Evolutionary conservation across 495 filamentous ascomycete species (phyloP).

Genomic region (Lasiosphaeria miniovina): DNA sequence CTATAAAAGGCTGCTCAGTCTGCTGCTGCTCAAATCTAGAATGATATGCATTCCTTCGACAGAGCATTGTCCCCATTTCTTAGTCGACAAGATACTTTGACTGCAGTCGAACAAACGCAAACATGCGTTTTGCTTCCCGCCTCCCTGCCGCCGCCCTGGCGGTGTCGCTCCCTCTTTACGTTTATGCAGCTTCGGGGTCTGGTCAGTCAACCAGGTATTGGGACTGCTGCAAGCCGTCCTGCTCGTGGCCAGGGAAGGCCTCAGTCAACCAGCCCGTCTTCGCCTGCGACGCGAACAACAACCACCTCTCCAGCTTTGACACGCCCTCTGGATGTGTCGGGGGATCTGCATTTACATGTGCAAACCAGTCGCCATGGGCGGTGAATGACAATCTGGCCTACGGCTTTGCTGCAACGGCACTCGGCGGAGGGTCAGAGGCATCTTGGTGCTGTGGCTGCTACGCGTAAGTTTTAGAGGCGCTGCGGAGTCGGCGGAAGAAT

Average conservation of each 20-base stretch:
- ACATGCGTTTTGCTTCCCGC: slow-evolving; percentile 24
- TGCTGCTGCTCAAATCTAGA: too few relatives aligned
- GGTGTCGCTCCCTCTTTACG: slow-evolving; percentile 23
- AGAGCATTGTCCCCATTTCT: too few relatives aligned
- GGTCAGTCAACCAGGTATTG: slow-evolving; percentile 37
- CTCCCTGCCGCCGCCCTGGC: slow-evolving; percentile 20
- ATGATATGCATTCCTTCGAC: too few relatives aligned
- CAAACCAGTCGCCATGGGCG: slow-evolving; percentile 53
- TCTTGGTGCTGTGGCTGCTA: slow-evolving; percentile 59
- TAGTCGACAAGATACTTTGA: not conserved
- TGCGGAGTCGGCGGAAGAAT: too few relatives aligned
- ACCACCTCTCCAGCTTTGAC: slow-evolving; percentile 31
- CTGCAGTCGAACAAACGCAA: not conserved
- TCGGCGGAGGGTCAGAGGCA: slow-evolving; percentile 41
- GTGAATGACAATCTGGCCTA: slow-evolving; percentile 50
- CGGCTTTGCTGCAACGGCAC: slow-evolving; percentile 53
- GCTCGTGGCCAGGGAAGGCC: slow-evolving; percentile 55
- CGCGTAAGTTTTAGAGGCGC: slow-evolving; percentile 34
- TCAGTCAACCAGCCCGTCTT: slow-evolving; percentile 45
- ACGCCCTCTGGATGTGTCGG: slow-evolving; percentile 38
- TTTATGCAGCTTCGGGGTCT: slow-evolving; percentile 21
- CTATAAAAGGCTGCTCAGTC: not conserved
- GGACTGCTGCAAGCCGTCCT: slow-evolving; percentile 63
- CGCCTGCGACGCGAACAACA: slow-evolving; percentile 51
- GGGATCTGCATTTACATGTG: slow-evolving; percentile 52